Percentiles rank a stretch among this genome's conserved stretches.
These are phyloP conservation scores for Ceratocystis smalleyi DNA, from an alignment of 2,329 filamentous ascomycete genomes.

Conservation along the genomic window DNA sequence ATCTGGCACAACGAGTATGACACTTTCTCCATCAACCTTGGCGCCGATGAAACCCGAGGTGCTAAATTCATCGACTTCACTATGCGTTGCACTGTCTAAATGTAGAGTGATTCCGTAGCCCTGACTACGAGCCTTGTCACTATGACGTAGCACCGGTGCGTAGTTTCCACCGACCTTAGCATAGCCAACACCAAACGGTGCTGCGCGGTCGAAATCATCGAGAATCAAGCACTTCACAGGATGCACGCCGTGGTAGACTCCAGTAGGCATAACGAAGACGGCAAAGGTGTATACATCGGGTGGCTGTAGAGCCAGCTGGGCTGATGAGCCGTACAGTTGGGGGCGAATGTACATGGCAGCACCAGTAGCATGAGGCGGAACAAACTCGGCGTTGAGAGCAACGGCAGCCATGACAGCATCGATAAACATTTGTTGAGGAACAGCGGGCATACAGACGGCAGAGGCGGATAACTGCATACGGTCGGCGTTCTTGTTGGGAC, in stretches of 20 bases:
- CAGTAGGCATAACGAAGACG: conserved; percentile 81
- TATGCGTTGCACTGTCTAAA: conserved; percentile 68
- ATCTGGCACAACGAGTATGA: conserved; percentile 59
- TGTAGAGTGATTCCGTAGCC: conserved; percentile 93
- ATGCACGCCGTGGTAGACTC: conserved; percentile 81
- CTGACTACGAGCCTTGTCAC: conserved; percentile 59
- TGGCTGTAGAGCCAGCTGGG: conserved; percentile 71
- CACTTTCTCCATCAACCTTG: conserved; percentile 37
- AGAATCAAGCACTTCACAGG: conserved; percentile 79
- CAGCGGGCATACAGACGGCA: conserved; percentile 67
- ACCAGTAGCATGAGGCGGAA: conserved; percentile 76
- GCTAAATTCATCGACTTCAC: conserved; percentile 88
- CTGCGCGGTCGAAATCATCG: conserved; percentile 84
- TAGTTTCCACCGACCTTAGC: conserved; percentile 97
- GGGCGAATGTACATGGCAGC: conserved; percentile 89
- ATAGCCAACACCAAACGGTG: conserved; percentile 76
- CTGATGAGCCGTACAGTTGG: conserved; percentile 70
- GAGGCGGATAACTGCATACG: conserved; percentile 74
- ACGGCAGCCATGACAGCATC: conserved; percentile 67
- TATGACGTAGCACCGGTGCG: conserved; percentile 77
- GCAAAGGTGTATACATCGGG: conserved; percentile 86
- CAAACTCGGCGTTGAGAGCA: conserved; percentile 73
- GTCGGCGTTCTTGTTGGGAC: conserved; percentile 66
- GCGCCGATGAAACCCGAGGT: conserved; percentile 87
- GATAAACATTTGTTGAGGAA: conserved; percentile 63